These are phyloP conservation scores for Pleurostoma richardsiae DNA, from an alignment of 2,329 filamentous ascomycete genomes.

Conservation along the genomic window DNA sequence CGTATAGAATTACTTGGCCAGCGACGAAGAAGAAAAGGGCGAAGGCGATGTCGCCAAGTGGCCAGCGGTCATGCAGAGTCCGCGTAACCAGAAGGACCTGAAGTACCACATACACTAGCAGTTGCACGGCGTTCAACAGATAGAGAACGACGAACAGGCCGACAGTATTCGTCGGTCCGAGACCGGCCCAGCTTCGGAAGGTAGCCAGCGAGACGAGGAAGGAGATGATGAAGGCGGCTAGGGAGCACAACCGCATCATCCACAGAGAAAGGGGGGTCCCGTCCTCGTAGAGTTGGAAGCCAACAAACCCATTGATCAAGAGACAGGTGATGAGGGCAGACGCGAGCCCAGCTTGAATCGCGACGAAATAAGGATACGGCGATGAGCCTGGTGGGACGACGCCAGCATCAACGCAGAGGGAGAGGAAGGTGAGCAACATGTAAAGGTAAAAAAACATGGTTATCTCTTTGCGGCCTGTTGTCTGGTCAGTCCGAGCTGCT, in stretches of 20 bases:
- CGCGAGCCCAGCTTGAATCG: slow-evolving; percentile 76
- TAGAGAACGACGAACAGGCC: slow-evolving; percentile 91
- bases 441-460: slow-evolving; percentile 97
- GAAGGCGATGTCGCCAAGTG: slow-evolving; percentile 84
- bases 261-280: slow-evolving; percentile 90
- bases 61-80: slow-evolving; percentile 93
- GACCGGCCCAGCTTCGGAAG: slow-evolving; percentile 85
- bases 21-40: slow-evolving; percentile 87
- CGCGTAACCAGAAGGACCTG: slow-evolving; percentile 84
- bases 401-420: slow-evolving; percentile 86
- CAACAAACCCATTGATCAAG: slow-evolving; percentile 95
- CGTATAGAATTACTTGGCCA: slow-evolving; percentile 90
- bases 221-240: slow-evolving; percentile 78
- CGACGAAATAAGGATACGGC: slow-evolving; percentile 87
- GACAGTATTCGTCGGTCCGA: slow-evolving; percentile 79
- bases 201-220: slow-evolving; percentile 87
- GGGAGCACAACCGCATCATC: slow-evolving; percentile 76
- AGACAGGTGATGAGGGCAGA: slow-evolving; percentile 86
- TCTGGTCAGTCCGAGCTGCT: neutral
- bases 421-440: slow-evolving; percentile 82
- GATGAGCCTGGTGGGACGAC: slow-evolving; percentile 79
- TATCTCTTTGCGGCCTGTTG: slow-evolving; percentile 57
- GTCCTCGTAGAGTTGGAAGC: slow-evolving; percentile 97
- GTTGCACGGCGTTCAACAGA: slow-evolving; percentile 80
- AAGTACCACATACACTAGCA: slow-evolving; percentile 80